Base-by-base conservation (phyloP, 192 early-diverging fungal genomes). In the Backusella psychrophila region DNA sequence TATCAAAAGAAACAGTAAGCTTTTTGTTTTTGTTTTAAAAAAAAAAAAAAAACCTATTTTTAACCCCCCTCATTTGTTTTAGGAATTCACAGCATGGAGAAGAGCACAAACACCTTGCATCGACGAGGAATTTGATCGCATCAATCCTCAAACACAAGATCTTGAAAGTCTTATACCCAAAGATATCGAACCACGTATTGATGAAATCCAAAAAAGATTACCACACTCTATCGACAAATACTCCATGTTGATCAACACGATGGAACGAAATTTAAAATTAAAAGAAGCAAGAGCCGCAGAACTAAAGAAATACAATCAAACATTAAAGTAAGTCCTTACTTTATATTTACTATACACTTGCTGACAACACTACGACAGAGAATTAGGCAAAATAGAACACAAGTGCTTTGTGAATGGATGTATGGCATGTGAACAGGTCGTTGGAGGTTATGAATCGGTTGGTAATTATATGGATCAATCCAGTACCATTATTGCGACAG, bases 311-410 rank as follows among this genome's bases (percentile, higher is more conserved):
- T 89, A 88, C 73, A 80, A 83, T 74, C 44, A 83, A 39, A 70
- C 88, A 38, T 53, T 91, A 71, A 83, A 84, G 89, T 91, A 75
- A 67, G 39, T 14, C 19, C 7, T 19, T 49, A 17, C 31, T 44
- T 44, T 69, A 11, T 42, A 39, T 26, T 12, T 1, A 21, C 6
- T 21, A 36, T 36, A 4, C 15, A 17, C 7, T 33, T 31, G 19
- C 86, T 49, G 66, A 80, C 12, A 93, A 93, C 92, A 79, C 72
- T 93, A 67, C 88, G 89, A 71, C 81, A 88, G 52, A 77, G 94
- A 77, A 31, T 68, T 91, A 72, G 78, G 83, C 46, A 86, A 91
- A 49, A 82, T 83, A 21, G 83, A 89, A 59, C 83, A 81, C 33
- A 75, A 76, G n/a, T 92, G 91, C 66, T 85, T 89, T 56, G 75